Evolutionary conservation across 208 protist genomes (phyloP), one percentile per base, ranked within the genome.

Genomic region (Wallacemonas sp.): DNA sequence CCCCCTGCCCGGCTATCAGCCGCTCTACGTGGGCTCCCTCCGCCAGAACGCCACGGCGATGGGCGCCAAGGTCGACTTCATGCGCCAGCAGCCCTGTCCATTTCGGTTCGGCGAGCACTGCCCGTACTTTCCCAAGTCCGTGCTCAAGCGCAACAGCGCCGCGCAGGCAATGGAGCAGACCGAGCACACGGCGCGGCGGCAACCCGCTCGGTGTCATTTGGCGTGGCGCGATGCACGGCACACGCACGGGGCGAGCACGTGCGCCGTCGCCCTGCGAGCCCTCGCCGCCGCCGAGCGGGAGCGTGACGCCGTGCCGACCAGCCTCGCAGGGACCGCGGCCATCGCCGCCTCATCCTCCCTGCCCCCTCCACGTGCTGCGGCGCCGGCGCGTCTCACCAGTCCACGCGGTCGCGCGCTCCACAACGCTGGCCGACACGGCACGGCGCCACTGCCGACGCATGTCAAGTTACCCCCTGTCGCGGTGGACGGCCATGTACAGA

Each of bases 21-120:
- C 52, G 3, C n/a, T 36, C 23, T 28, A 50, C 10, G 10, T 57
- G 36, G 41, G 18, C 1, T 36, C 36, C 3, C n/a, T 23, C 7
- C n/a, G 54, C 8, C n/a, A 36, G n/a, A 3, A 23, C 2, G 61
- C 18, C 0, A 25, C 20, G 10, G 55, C 10, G 7, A 20, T 36
- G 39, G 38, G 44, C 22, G 45, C 0, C 48, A 73, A 84, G 74
- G 52, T 84, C 1, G 74, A 81, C 38, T 70, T 72, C 38, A 84
- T 84, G 79, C 49, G 52, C 5, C 42, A 25, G 8, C 18, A 76
- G 39, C 62, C 66, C 14, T 84, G 79, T 41, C 79, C 79, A 4
- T 84, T 81, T 39, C 46, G 31, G n/a, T 84, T 61, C 23, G 79
- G 74, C 18, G 74, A 68, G 23, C 62, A 84, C 52, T 84, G 79